These are phyloP conservation scores for Chrysoporthe cubensis DNA, from an alignment of 2,329 filamentous ascomycete genomes.

Conservation along the genomic window DNA sequence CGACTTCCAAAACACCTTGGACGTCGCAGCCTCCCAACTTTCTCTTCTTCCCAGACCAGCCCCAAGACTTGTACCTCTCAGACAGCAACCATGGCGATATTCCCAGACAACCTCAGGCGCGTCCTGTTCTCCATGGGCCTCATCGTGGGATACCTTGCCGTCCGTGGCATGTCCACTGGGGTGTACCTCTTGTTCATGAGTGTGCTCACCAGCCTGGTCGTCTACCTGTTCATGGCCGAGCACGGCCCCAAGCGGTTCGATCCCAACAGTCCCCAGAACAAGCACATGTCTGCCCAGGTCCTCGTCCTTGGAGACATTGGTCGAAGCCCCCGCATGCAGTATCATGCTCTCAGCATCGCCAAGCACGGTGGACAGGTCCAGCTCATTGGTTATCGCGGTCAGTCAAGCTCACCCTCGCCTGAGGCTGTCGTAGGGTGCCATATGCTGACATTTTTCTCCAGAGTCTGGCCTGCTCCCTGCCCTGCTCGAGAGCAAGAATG, in stretches of 20 bases:
- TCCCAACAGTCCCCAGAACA: conserved; percentile 29
- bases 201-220: conserved; percentile 17
- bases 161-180: not conserved
- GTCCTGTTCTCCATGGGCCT: not conserved
- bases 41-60: not conserved
- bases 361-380: conserved; percentile 80
- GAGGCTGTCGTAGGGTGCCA: not conserved
- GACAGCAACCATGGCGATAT: not conserved
- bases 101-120: not conserved
- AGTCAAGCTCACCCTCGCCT: conserved; percentile 20
- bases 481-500: conserved; percentile 68
- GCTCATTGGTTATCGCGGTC: conserved; percentile 86
- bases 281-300: conserved; percentile 65
- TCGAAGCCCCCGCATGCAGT: conserved; percentile 96
- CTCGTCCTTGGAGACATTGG: conserved; percentile 95
- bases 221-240: conserved; percentile 33
- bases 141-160: not conserved
- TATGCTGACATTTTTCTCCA: conserved; percentile 35
- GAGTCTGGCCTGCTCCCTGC: conserved; percentile 74
- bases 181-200: not conserved
- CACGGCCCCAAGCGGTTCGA: conserved; percentile 38
- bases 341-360: conserved; percentile 91
- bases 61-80: not conserved
- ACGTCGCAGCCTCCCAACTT: not conserved
- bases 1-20: not conserved